Evolutionary conservation across 164 flowering plant genomes (phyloP).

Genomic region (Pachysandra terminalis): DNA sequence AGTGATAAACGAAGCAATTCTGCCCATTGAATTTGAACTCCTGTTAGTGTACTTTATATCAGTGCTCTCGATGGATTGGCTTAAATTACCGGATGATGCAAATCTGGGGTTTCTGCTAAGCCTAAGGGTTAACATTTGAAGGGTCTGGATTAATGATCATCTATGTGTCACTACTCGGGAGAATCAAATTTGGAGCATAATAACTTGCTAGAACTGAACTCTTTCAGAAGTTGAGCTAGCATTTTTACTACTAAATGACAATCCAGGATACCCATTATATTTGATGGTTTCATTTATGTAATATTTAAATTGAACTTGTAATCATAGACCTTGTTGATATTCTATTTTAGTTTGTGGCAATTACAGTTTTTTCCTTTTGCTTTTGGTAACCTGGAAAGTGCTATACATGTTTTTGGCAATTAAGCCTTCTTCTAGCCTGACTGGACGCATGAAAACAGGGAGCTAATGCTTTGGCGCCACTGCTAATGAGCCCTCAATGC

Average conservation of each 20-base stretch:
- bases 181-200: no score
- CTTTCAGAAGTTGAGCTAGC: no score
- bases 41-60: neutral
- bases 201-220: no score
- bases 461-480: slow-evolving; percentile 37
- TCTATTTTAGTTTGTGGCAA: neutral
- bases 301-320: no score
- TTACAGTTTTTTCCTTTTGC: neutral
- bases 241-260: no score
- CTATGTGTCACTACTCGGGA: no score
- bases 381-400: neutral
- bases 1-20: neutral
- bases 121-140: neutral
- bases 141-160: neutral
- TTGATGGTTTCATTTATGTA: no score
- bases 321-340: neutral
- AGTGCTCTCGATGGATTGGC: neutral
- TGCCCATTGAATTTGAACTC: neutral
- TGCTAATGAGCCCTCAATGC: slow-evolving; percentile 57
- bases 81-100: neutral
- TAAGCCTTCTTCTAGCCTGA: slow-evolving; percentile 3
- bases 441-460: slow-evolving; percentile 50
- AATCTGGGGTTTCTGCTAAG: no score
- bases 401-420: neutral
- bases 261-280: no score